Base-by-base conservation (phyloP, 1,284 basidiomycete genomes). In the Puccinia novopanici region DNA sequence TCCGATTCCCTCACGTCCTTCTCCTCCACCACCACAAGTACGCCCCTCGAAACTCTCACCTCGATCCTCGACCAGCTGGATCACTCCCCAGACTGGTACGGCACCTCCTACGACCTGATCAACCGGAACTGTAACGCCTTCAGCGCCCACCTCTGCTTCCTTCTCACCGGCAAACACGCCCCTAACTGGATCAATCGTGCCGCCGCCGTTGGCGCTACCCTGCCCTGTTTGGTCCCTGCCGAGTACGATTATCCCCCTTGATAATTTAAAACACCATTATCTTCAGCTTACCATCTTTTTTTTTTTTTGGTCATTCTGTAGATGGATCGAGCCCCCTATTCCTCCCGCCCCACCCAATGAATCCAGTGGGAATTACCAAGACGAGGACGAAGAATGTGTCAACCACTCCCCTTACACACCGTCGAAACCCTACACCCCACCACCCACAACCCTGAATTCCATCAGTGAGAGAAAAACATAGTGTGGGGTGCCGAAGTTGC, bases 31-130 rank as follows among this genome's bases (percentile, higher is more conserved):
- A 42, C 40, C 1, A 10, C n/a, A 48, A 19, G 24, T 9, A 50
- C 74, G 19, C 75, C 70, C 24, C 24, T 78, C 17, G 65, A 78
- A 24, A 78, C 75, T 55, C 50, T 78, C n/a, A n/a, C 57, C 15
- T 19, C 15, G 12, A 70, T 78, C n/a, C 34, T 78, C 12, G 37
- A 61, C 40, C 63, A 70, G 37, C 52, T 78, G 30, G 75, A 54
- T 42, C 50, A 37, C 54, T 78, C 75, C 13, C 65, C 65, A 15
- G 75, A 78, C 22, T 78, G 75, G 75, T 27, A 52, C 34, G 75
- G 75, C 17, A 68, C 75, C 6, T 70, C 75, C n/a, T 78, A 78
- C 67, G 65, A 78, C 40, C 75, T 78, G 8, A 52, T 78, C 27
- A 45, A 24, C 2, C 37, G 54, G 13, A 78, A 78, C 54, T 78